These are phyloP conservation scores for Podospora didyma DNA, from an alignment of 495 filamentous ascomycete species.

Conservation along the genomic window DNA sequence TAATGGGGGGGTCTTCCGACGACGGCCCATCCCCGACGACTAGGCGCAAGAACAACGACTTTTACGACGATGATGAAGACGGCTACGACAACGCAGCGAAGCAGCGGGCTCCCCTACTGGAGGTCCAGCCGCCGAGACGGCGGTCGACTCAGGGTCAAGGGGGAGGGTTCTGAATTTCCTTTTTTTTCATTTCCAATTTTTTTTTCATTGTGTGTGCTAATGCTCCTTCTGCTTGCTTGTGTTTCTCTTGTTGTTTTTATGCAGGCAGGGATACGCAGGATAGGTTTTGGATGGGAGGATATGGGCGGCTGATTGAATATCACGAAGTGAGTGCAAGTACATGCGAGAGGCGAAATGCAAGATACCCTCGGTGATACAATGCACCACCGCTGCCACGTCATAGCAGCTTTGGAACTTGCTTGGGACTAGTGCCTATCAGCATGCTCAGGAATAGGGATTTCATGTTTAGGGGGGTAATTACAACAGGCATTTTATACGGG, in stretches of 20 bases:
- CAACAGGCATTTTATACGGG: too few species aligned
- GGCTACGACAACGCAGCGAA: slow-evolving; percentile 6
- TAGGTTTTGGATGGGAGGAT: too few species aligned
- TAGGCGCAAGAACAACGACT: too few species aligned
- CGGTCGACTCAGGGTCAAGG: background rate
- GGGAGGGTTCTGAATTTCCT: background rate
- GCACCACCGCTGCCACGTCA: too few species aligned
- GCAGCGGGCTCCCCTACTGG: slow-evolving; percentile 18
- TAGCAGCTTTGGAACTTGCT: background rate
- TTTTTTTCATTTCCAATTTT: background rate
- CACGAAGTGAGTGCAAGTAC: background rate
- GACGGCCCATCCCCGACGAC: background rate
- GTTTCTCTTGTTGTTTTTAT: background rate
- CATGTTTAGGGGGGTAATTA: too few species aligned
- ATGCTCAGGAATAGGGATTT: too few species aligned
- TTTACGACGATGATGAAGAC: too few species aligned
- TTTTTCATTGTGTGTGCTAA: too few species aligned
- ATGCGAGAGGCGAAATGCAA: background rate
- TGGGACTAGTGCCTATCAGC: too few species aligned
- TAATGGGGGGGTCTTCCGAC: slow-evolving; percentile 37
- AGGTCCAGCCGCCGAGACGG: slow-evolving; percentile 11
- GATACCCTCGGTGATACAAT: background rate
- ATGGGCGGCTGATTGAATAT: too few species aligned
- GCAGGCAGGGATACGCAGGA: background rate
- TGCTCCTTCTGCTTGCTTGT: background rate